These are phyloP conservation scores for Daldinia bambusicola DNA, from an alignment of 495 filamentous ascomycete species.

Conservation along the genomic window DNA sequence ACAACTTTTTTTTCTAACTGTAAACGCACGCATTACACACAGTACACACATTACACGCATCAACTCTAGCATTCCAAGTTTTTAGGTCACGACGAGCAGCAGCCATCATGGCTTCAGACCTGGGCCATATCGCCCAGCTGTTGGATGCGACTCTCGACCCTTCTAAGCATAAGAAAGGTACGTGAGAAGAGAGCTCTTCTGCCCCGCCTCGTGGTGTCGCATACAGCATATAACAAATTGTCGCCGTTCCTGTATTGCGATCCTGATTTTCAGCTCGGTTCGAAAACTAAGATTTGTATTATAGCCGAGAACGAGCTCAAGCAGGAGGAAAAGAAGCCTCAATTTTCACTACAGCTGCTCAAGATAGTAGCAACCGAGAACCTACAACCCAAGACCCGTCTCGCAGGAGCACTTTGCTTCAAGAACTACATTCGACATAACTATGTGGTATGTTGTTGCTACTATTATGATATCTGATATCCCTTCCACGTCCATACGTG, in stretches of 20 bases:
- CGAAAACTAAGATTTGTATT: conserved; percentile 16
- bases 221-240: conserved; percentile 1
- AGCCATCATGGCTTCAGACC: conserved; percentile 76
- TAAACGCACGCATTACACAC: not conserved
- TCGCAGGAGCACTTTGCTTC: conserved; percentile 93
- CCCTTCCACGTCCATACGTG: not conserved
- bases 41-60: not conserved
- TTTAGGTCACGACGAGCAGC: conserved; percentile 15
- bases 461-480: too few species aligned
- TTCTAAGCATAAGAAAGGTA: conserved; percentile 86
- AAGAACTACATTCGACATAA: conserved; percentile 96
- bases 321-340: conserved; percentile 77
- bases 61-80: not conserved
- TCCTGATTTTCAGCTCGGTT: not conserved
- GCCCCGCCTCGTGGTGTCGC: conserved; percentile 12
- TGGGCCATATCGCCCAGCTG: conserved; percentile 77
- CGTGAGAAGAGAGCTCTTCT: conserved; percentile 42
- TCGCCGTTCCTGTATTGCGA: conserved; percentile 15
- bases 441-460: conserved; percentile 71
- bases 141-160: conserved; percentile 90
- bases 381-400: conserved; percentile 77
- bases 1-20: not conserved
- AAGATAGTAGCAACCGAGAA: conserved; percentile 81
- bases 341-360: conserved; percentile 87
- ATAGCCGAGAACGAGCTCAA: conserved; percentile 83